Conservation (phyloP, 805 yeast species). For the Wickerhamomyces xylosicus region DNA sequence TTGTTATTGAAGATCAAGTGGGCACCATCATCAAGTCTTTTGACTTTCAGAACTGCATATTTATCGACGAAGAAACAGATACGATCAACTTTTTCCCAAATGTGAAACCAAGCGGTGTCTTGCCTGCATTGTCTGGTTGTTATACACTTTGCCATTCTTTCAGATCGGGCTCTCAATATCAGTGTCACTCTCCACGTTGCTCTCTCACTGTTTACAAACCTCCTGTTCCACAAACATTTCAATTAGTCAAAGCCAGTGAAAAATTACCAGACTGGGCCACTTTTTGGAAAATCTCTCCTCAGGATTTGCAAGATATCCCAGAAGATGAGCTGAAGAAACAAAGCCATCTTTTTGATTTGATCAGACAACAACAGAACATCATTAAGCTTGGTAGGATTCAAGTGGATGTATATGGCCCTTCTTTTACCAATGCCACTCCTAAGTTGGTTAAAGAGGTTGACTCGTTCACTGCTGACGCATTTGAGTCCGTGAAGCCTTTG, state of each 20-base stretch:
- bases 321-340: constrained; percentile 52
- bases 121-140: constrained; percentile 35
- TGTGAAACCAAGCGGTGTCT: constrained; percentile 29
- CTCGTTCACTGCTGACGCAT: constrained; percentile 50
- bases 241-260: constrained; percentile 8
- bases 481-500: constrained; percentile 44
- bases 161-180: constrained; percentile 4
- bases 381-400: constrained; percentile 59
- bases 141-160: constrained; percentile 27
- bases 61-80: constrained; percentile 23
- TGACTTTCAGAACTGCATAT: constrained; percentile 30
- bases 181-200: constrained; percentile 27
- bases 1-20: constrained; percentile 39
- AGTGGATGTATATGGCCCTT: constrained; percentile 43
- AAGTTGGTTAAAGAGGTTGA: constrained; percentile 37
- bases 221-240: constrained; percentile 8
- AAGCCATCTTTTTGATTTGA: constrained; percentile 65
- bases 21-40: constrained; percentile 36
- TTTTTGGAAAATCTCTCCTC: constrained; percentile 52
- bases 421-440: constrained; percentile 28
- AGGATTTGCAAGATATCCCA: constrained; percentile 40
- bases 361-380: constrained; percentile 61
- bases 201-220: constrained; percentile 19
- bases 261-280: constrained; percentile 48
- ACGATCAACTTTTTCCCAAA: constrained; percentile 17